Conservation (phyloP, 495 filamentous ascomycete genomes). For the Neurospora terricola region DNA sequence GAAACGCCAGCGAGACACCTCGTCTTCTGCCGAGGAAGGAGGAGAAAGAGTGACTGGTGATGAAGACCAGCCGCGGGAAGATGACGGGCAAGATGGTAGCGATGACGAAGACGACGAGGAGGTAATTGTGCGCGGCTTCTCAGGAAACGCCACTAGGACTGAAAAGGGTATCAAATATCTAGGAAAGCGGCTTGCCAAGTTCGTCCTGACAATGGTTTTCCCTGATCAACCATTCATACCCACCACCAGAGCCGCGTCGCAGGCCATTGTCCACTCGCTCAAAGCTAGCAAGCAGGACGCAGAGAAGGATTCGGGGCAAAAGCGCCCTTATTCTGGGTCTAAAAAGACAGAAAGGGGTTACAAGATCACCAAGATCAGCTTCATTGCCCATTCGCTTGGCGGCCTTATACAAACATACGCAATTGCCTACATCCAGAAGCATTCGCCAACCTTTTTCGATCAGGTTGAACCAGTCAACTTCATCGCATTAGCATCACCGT, state of each 20-base stretch:
- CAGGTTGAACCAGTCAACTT: slow-evolving; percentile 86
- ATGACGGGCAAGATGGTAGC: slow-evolving; percentile 28
- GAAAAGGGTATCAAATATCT: slow-evolving; percentile 95
- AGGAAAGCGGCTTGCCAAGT: slow-evolving; percentile 89
- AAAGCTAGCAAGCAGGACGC: slow-evolving; percentile 19
- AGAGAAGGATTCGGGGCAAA: slow-evolving; percentile 17
- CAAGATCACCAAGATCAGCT: slow-evolving; percentile 89
- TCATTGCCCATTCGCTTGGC: slow-evolving; percentile 87
- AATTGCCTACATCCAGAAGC: slow-evolving; percentile 94
- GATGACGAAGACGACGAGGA: slow-evolving; percentile 67
- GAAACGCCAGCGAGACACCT: slow-evolving; percentile 15
- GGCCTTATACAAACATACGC: slow-evolving; percentile 91
- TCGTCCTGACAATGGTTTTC: slow-evolving; percentile 78
- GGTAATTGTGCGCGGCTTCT: slow-evolving; percentile 88
- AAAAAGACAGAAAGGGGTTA: slow-evolving; percentile 46
- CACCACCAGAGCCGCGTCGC: slow-evolving; percentile 42
- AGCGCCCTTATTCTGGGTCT: slow-evolving; percentile 29
- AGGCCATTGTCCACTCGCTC: slow-evolving; percentile 29
- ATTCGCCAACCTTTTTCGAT: slow-evolving; percentile 85
- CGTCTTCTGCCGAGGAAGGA: slow-evolving; percentile 42
- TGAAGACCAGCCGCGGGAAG: background rate
- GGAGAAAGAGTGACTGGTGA: background rate
- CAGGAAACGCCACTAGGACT: slow-evolving; percentile 80
- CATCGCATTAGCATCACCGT: slow-evolving; percentile 80
- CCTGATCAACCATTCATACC: slow-evolving; percentile 83